Evolutionary conservation across 352 stramenopile genomes (phyloP).

Genomic region (Albugo laibachii): DNA sequence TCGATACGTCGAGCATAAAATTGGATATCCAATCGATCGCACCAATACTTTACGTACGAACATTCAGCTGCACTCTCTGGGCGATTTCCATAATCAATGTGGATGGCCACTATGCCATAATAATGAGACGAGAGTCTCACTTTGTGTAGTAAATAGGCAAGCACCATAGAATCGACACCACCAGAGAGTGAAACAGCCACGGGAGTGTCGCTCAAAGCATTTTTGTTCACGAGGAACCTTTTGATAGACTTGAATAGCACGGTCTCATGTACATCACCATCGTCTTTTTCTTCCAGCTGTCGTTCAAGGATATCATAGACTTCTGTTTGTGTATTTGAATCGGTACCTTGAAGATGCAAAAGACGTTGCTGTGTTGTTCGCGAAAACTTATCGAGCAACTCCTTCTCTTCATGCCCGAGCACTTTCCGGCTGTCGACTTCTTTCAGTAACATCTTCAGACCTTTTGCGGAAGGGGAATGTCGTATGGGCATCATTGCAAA

Average conservation of each 20-base stretch:
- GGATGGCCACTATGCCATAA: conserved; percentile 73
- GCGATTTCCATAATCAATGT: conserved; percentile 96
- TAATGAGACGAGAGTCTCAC: conserved; percentile 38
- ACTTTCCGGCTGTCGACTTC: conserved; percentile 23
- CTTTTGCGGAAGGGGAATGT: conserved; percentile 42
- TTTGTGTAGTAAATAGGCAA: conserved; percentile 82
- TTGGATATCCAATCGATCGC: conserved; percentile 42
- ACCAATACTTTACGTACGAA: conserved; percentile 85
- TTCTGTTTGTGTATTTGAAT: conserved; percentile 1
- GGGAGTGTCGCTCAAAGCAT: conserved; percentile 15
- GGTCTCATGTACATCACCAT: conserved; percentile 45
- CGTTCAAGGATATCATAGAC: conserved; percentile 43
- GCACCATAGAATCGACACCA: conserved; percentile 96
- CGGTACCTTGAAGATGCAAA: conserved; percentile 15
- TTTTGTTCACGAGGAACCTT: conserved; percentile 35
- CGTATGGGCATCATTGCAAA: conserved; percentile 77
- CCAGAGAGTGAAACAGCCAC: conserved; percentile 85
- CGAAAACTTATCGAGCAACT: conserved; percentile 65
- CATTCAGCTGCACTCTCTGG: conserved; percentile 83
- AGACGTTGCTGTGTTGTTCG: conserved; percentile 59
- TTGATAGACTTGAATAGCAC: conserved; percentile 48
- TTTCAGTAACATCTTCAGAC: conserved; percentile 27
- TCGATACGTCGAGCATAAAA: conserved; percentile 80
- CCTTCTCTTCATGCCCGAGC: conserved; percentile 25
- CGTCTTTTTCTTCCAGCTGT: conserved; percentile 34